phyloP scores from a whole-genome alignment of 768 basidiomycete genomes.

The Phanerodontia chrysosporium region DNA sequence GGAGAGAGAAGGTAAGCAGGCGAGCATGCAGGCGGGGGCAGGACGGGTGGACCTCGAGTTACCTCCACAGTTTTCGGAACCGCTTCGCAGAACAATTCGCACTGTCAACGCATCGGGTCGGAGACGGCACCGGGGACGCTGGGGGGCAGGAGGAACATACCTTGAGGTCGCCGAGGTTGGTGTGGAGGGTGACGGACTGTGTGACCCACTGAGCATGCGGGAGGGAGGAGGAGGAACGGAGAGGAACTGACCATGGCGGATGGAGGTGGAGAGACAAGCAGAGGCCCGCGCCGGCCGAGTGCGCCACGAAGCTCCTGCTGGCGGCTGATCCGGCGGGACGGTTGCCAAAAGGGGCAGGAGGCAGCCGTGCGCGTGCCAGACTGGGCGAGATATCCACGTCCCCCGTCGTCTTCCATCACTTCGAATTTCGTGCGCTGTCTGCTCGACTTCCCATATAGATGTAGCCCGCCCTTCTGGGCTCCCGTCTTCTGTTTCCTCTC shows the following conservation, averaged over 20 bases:
- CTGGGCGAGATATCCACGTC: neutral
- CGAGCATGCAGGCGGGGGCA: slow-evolving; percentile 5
- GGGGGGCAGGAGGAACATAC: slow-evolving; percentile 34
- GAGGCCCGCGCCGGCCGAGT: neutral
- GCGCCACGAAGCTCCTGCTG: slow-evolving; percentile 12
- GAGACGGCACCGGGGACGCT: neutral
- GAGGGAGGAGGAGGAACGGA: neutral
- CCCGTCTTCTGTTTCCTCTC: neutral
- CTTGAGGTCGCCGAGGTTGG: slow-evolving; percentile 93
- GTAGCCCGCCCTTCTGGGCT: neutral
- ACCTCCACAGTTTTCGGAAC: slow-evolving; percentile 95
- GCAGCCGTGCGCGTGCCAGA: neutral
- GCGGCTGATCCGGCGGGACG: slow-evolving; percentile 2
- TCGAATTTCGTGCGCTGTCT: slow-evolving; percentile 4
- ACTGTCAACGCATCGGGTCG: slow-evolving; percentile 37
- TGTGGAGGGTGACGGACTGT: slow-evolving; percentile 90
- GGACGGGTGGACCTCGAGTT: slow-evolving; percentile 5
- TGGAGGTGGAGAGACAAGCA: slow-evolving; percentile 15
- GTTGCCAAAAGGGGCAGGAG: neutral
- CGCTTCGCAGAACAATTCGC: slow-evolving; percentile 96
- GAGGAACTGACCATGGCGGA: slow-evolving; percentile 20
- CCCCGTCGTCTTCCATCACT: slow-evolving; percentile 8
- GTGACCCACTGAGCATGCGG: neutral
- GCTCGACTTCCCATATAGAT: slow-evolving; percentile 5
- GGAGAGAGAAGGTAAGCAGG: neutral